These are phyloP conservation scores for Rhodosporidiobolus odoratus DNA, from an alignment of 768 basidiomycete genomes.

Conservation along the genomic window DNA sequence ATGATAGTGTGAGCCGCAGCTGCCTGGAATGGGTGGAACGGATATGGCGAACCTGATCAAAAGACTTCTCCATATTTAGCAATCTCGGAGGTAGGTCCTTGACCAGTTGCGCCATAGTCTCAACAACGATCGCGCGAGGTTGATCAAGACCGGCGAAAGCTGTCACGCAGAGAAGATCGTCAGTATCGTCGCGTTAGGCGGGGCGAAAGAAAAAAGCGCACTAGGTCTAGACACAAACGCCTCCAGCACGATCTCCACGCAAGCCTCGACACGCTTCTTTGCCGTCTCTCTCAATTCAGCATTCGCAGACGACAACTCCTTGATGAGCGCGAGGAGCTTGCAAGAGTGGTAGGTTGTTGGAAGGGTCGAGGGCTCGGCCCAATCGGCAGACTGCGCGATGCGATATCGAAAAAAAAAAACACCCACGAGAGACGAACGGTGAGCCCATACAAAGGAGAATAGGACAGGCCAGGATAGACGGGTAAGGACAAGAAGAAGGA, in stretches of 20 bases:
- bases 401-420: neutral
- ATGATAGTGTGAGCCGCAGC: neutral
- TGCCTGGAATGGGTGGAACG: neutral
- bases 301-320: constrained; percentile 67
- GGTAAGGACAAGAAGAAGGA: neutral
- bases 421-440: too few relatives aligned
- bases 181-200: neutral
- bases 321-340: constrained; percentile 60
- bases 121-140: constrained; percentile 41
- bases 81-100: constrained; percentile 59
- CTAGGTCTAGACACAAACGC: constrained; percentile 52
- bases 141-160: constrained; percentile 5
- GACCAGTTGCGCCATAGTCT: constrained; percentile 63
- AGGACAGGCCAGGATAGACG: neutral
- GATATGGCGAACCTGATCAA: constrained; percentile 56
- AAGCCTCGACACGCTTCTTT: constrained; percentile 55
- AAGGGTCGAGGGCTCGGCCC: constrained; percentile 58
- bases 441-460: too few relatives aligned
- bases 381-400: constrained; percentile 54
- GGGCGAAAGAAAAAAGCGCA: neutral
- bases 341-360: constrained; percentile 66
- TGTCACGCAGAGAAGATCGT: neutral
- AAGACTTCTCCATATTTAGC: constrained; percentile 59
- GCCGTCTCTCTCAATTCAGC: constrained; percentile 66
- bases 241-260: constrained; percentile 60